Evolutionary conservation across 768 basidiomycete species (phyloP).

Genomic region (Lyophyllum atratum): DNA sequence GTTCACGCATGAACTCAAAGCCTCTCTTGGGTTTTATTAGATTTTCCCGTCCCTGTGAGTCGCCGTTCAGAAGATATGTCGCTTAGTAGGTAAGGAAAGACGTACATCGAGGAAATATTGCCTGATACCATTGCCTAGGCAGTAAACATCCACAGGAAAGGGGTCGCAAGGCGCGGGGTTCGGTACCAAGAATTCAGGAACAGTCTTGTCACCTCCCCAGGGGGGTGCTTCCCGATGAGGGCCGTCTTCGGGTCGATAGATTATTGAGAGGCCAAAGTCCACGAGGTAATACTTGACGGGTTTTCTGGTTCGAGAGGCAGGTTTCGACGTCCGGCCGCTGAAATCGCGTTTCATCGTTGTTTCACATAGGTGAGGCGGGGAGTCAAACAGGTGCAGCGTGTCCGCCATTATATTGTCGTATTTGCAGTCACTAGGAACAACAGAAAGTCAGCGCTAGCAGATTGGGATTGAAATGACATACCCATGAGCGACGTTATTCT

Average conservation of each 20-base stretch:
- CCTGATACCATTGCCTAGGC: background rate
- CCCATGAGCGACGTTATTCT: conserved; percentile 33
- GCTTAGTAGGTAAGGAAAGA: background rate
- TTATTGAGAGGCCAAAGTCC: background rate
- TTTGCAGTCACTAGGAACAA: conserved; percentile 14
- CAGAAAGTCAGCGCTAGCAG: background rate
- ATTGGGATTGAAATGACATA: background rate
- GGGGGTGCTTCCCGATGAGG: background rate
- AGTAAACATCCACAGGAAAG: conserved; percentile 10
- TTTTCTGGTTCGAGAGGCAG: conserved; percentile 11
- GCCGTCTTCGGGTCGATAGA: background rate
- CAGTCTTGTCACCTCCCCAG: conserved; percentile 8
- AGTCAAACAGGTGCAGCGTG: background rate
- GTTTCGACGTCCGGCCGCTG: background rate
- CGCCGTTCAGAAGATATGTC: background rate
- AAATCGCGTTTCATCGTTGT: conserved; percentile 6
- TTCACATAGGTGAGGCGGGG: conserved; percentile 11
- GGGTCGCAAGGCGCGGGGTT: conserved; percentile 4
- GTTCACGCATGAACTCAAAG: conserved; percentile 29
- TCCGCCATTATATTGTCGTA: conserved; percentile 22
- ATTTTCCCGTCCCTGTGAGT: background rate
- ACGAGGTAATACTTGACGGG: conserved; percentile 21
- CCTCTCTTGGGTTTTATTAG: conserved; percentile 12
- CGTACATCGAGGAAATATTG: background rate
- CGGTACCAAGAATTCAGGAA: conserved; percentile 4